These are phyloP conservation scores for Globisporangium nodosum DNA, from an alignment of 352 stramenopile species.

Conservation along the genomic window DNA sequence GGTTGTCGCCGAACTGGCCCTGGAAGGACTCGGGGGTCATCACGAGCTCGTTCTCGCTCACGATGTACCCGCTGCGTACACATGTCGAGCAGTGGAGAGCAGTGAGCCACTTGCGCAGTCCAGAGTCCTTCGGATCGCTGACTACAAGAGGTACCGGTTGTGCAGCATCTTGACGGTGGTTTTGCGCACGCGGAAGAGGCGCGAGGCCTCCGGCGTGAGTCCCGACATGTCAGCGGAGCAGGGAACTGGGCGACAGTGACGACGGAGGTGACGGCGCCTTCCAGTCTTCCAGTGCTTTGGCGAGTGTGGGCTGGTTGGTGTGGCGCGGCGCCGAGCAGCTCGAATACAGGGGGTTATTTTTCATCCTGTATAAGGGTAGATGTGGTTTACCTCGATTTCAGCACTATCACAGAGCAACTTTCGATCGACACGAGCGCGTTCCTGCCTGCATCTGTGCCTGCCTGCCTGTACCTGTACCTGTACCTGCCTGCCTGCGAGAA, in stretches of 20 bases:
- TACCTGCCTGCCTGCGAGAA: too few relatives aligned
- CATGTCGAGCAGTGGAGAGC: constrained; percentile 12
- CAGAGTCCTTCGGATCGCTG: too few relatives aligned
- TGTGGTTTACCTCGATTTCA: too few relatives aligned
- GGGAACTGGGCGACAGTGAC: neutral
- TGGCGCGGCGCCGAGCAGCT: too few relatives aligned
- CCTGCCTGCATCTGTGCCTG: too few relatives aligned
- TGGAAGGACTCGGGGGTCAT: constrained; percentile 94
- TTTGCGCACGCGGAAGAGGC: constrained; percentile 93
- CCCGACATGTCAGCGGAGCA: constrained; percentile 41
- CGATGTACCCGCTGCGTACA: constrained; percentile 94
- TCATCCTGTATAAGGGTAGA: too few relatives aligned
- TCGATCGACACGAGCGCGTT: too few relatives aligned
- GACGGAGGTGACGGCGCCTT: too few relatives aligned
- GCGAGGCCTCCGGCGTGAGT: constrained; percentile 77
- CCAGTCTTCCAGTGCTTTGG: neutral
- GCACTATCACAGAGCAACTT: too few relatives aligned
- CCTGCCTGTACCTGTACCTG: too few relatives aligned
- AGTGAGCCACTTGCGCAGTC: neutral
- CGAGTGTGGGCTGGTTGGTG: too few relatives aligned
- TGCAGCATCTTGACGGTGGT: constrained; percentile 95
- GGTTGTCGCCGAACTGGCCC: constrained; percentile 87
- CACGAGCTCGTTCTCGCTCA: constrained; percentile 94
- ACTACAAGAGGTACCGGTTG: constrained; percentile 49
- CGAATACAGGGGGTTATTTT: too few relatives aligned